These are phyloP conservation scores for Myxozyma mucilagina DNA, from an alignment of 805 yeast genomes.

Conservation along the genomic window DNA sequence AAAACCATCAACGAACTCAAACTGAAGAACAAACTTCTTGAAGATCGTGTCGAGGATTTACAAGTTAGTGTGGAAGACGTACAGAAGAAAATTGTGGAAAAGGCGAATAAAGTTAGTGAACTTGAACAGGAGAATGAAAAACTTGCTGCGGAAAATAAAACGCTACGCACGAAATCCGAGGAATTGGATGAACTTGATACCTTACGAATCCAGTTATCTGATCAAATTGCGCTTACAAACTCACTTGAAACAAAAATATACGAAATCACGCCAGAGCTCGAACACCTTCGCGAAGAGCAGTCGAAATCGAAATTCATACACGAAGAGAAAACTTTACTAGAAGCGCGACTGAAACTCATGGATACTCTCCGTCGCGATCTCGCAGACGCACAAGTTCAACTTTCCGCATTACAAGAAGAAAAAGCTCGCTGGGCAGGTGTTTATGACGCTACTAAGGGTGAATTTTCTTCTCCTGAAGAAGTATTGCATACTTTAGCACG, in stretches of 20 bases:
- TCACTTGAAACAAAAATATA: slow-evolving; percentile 55
- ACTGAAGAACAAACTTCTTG: slow-evolving; percentile 31
- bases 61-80: slow-evolving; percentile 38
- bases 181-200: slow-evolving; percentile 19
- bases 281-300: slow-evolving; percentile 50
- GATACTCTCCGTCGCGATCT: slow-evolving; percentile 49
- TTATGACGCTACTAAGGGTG: slow-evolving; percentile 43
- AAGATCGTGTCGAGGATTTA: slow-evolving; percentile 38
- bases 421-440: slow-evolving; percentile 51
- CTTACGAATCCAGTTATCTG: slow-evolving; percentile 26
- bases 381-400: slow-evolving; percentile 53
- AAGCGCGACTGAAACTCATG: slow-evolving; percentile 43
- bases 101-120: slow-evolving; percentile 31
- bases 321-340: slow-evolving; percentile 53
- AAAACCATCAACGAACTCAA: slow-evolving; percentile 33
- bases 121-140: slow-evolving; percentile 41
- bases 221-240: slow-evolving; percentile 49
- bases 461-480: slow-evolving; percentile 46
- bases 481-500: slow-evolving; percentile 44
- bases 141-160: slow-evolving; percentile 32
- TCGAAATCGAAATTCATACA: slow-evolving; percentile 53
- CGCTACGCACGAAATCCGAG: slow-evolving; percentile 3
- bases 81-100: slow-evolving; percentile 24
- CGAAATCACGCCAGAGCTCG: slow-evolving; percentile 54
- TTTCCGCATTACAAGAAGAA: slow-evolving; percentile 50